Evolutionary conservation across 2,329 filamentous ascomycete species (phyloP), one percentile per base, ranked within the genome.

Genomic region (Trichoderma afroharzianum): DNA sequence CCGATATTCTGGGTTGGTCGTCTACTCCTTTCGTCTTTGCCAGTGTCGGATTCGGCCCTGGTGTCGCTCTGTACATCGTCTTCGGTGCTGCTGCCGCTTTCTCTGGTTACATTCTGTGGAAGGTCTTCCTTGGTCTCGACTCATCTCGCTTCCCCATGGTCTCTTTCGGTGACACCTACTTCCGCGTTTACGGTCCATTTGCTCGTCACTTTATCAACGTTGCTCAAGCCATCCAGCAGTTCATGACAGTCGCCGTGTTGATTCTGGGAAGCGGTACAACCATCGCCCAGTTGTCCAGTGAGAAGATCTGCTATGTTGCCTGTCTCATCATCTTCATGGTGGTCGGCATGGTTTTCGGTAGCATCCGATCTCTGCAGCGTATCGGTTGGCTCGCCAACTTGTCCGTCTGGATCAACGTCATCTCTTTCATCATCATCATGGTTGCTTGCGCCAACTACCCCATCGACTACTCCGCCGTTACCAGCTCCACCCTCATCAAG

Each of bases 11-110:
- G 36, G 66, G 66, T 36, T 69, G 66, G 66, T 61, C 66, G 4
- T 69, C 66, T n/a, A 69, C 66, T 4, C 66, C 66, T n/a, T 69
- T 69, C 15, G 66, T 69, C 57, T 69, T 69, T 69, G 66, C 66
- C 55, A 69, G 66, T 69, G 66, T 69, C 57, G 66, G 66, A 11
- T 69, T 62, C 57, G 66, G 66, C 39, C 66, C 66, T 69, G 66
- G 66, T 50, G 57, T 69, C 26, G 66, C 66, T 50, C 66, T 69
- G 57, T 69, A 69, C 57, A 61, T 69, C 15, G 4, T 69, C 30
- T 69, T 69, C 21, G 66, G 66, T 26, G 66, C 66, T 53, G 55
- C 57, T 2, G 66, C 66, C n/a, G 66, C 66, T n/a, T 69, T 69
- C 39, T 69, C 66, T 21, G 66, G 66, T 28, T 69, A 12, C 33